Percentiles rank a stretch among this genome's conserved stretches.
These are phyloP conservation scores for Ceratocystis diversiconidia DNA, from an alignment of 2,329 filamentous ascomycete genomes.

Conservation along the genomic window DNA sequence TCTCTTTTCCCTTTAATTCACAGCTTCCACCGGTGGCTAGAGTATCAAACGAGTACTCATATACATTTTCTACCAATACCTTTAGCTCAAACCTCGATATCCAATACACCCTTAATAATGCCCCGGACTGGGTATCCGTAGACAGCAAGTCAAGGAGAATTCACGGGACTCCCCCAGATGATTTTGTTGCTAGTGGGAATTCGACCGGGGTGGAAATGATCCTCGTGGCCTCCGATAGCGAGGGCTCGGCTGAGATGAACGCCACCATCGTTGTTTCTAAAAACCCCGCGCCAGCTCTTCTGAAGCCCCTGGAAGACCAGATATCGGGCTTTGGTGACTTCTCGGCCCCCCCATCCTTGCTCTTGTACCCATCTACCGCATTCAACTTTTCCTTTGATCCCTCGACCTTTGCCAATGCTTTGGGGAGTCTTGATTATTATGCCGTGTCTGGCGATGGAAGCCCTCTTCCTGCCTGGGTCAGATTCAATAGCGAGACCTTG, in stretches of 20 bases:
- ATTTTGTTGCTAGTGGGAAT: slow-evolving; percentile 34
- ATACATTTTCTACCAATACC: slow-evolving; percentile 58
- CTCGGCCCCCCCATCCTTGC: slow-evolving; percentile 45
- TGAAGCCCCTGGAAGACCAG: slow-evolving; percentile 43
- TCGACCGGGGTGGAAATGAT: slow-evolving; percentile 47
- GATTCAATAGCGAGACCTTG: slow-evolving; percentile 51
- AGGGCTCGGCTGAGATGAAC: slow-evolving; percentile 48
- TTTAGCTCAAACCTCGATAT: slow-evolving; percentile 50
- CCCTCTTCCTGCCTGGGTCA: slow-evolving; percentile 74
- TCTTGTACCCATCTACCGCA: slow-evolving; percentile 37
- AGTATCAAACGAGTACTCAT: slow-evolving; percentile 50
- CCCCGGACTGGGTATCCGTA: slow-evolving; percentile 61
- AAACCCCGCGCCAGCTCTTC: slow-evolving; percentile 38
- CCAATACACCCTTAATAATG: slow-evolving; percentile 49
- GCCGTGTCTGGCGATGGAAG: slow-evolving; percentile 62
- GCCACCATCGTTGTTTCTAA: slow-evolving; percentile 58
- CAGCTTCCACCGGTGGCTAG: slow-evolving; percentile 71
- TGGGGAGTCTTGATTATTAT: slow-evolving; percentile 52
- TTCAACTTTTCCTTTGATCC: slow-evolving; percentile 41
- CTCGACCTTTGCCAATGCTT: slow-evolving; percentile 48
- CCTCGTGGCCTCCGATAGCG: slow-evolving; percentile 54
- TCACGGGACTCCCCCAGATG: slow-evolving; percentile 51
- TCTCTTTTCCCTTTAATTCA: slow-evolving; percentile 63
- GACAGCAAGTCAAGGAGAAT: slow-evolving; percentile 51
- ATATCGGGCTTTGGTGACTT: slow-evolving; percentile 43